Evolutionary conservation across 257 asterid genomes (phyloP), one percentile per base, ranked within the genome.

Genomic region (Penstemon newberryi): DNA sequence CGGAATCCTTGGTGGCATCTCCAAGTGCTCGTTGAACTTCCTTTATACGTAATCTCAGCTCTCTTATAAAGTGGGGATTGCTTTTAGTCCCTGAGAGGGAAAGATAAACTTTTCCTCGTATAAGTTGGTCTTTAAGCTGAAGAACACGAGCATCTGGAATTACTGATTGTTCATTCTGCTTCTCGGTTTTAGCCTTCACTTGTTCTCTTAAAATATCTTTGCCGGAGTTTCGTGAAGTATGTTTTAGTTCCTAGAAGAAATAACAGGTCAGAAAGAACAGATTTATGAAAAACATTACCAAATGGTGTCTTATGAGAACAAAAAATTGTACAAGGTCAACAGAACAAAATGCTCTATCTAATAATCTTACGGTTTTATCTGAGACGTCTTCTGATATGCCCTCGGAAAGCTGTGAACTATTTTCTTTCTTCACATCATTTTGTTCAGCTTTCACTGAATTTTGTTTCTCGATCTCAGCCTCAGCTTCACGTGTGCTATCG

Each of bases 61-160:
- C 92, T 80, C 77, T 81, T 57, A 86, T 68, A 63, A 79, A 83
- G 58, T 81, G 86, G 40, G 86, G 78, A 69, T 81, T 79, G 70
- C 71, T 83, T 65, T 85, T 79, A 56, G 81, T 74, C 0, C 84
- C 75, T 5, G 77, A 54, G 63, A 86, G 85, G 50, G 86, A 76
- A 52, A 86, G 85, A 75, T 72, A 86, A 40, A 84, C 77, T 57
- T 56, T 83, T 64, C 72, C 86, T 71, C 73, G 85, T 62, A 86
- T 78, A 68, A 86, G 85, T 71, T 81, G 87, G 60, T 86, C 92
- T 74, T 74, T 83, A 52, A 86, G 75, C 65, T 81, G 82, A 60
- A 74, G 79, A 59, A 83, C 77, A 50, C 75, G 88, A 52, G 77
- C 76, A 74, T 82, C 83, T 25, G 63, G 33, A 41, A 56, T 12